phyloP scores from a whole-genome alignment of 192 early-diverging fungal species.

The Coemansia pectinata region DNA sequence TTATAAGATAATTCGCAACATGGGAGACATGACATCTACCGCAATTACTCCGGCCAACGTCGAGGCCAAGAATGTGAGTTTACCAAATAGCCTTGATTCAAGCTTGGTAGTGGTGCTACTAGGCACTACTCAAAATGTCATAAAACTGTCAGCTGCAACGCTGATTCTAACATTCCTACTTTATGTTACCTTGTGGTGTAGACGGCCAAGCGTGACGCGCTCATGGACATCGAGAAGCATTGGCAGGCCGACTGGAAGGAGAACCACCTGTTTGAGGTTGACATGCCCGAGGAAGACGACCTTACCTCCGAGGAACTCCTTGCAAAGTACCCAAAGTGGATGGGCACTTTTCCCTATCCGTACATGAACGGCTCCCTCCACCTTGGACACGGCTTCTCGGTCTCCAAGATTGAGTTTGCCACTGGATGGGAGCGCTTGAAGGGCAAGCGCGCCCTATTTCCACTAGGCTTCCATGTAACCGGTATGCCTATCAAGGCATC shows the following conservation, averaged over 20 bases:
- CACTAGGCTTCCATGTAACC: conserved; percentile 97
- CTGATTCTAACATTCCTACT: background rate
- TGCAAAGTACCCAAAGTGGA: conserved; percentile 79
- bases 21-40: background rate
- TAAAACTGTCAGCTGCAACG: background rate
- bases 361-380: conserved; percentile 96
- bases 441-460: conserved; percentile 91
- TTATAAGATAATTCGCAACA: background rate
- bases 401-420: conserved; percentile 97
- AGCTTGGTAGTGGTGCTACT: background rate
- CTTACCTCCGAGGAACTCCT: conserved; percentile 60
- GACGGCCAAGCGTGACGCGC: conserved; percentile 78
- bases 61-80: background rate
- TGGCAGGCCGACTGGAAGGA: conserved; percentile 81
- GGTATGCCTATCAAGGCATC: conserved; percentile 98
- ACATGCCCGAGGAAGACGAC: conserved; percentile 71
- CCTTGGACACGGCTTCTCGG: conserved; percentile 94
- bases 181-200: conserved; percentile 1
- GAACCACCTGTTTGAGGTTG: conserved; percentile 74
- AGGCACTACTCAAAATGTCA: background rate
- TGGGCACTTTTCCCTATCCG: conserved; percentile 95
- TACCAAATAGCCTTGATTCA: background rate
- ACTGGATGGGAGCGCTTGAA: conserved; percentile 89
- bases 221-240: conserved; percentile 72
- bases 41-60: background rate